These are phyloP conservation scores for Leishmania amazonensis DNA, from an alignment of 208 protist species.

Conservation along the genomic window DNA sequence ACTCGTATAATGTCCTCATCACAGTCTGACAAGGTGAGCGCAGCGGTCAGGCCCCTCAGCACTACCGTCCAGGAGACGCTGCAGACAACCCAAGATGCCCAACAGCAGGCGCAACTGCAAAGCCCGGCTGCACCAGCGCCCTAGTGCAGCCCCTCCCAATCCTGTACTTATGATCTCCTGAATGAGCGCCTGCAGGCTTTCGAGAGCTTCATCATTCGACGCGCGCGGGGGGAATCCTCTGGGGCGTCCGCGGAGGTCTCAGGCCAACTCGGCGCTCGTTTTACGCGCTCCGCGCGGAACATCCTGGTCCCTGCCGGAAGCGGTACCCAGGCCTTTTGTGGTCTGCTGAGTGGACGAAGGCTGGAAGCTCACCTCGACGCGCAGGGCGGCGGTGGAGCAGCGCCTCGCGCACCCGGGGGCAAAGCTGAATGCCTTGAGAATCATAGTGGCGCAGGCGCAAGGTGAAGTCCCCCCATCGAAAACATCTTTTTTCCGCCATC, in stretches of 20 bases:
- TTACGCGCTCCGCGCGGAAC: background rate
- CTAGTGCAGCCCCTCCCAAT: background rate
- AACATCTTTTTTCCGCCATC: constrained; percentile 3
- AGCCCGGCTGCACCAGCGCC: background rate
- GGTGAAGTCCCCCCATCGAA: background rate
- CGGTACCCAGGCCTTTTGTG: background rate
- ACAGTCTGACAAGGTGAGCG: background rate
- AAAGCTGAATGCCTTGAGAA: constrained; percentile 46
- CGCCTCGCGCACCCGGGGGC: constrained; percentile 37
- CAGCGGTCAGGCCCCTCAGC: background rate
- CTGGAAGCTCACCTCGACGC: constrained; percentile 21
- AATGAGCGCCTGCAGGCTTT: constrained; percentile 32
- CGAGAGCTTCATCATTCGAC: constrained; percentile 47
- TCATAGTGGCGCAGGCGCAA: constrained; percentile 36
- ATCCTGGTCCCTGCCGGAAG: background rate
- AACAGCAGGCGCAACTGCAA: background rate
- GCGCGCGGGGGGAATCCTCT: constrained; percentile 26
- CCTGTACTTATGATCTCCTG: constrained; percentile 6
- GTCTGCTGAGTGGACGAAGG: background rate
- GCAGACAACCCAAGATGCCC: background rate
- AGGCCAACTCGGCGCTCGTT: background rate
- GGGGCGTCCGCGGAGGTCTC: constrained; percentile 1
- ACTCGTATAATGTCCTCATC: background rate
- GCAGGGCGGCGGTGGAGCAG: constrained; percentile 21
- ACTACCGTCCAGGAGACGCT: constrained; percentile 7